Percentiles rank a stretch among this genome's conserved stretches.
phyloP scores from a whole-genome alignment of 1,139 yeast genomes.

The Debaryomycetaceae sp. region DNA sequence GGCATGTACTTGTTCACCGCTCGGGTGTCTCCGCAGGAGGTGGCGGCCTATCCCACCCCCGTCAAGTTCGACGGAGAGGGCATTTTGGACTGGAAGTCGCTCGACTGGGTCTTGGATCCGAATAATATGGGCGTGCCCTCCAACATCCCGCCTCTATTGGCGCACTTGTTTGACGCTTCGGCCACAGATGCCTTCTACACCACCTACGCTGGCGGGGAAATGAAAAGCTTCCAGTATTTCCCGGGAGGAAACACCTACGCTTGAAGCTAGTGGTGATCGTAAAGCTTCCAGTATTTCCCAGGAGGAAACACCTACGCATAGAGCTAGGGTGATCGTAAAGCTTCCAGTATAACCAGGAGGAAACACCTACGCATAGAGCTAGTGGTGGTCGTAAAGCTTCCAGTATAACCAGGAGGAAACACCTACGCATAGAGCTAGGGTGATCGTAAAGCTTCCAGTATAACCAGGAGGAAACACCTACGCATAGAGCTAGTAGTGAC shows the following conservation, averaged over 20 bases:
- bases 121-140: slow-evolving; percentile 37
- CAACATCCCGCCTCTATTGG: slow-evolving; percentile 23
- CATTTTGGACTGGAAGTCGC: slow-evolving; percentile 33
- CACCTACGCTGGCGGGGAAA: slow-evolving; percentile 9
- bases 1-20: slow-evolving; percentile 36
- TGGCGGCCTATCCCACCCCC: slow-evolving; percentile 16
- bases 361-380: slow-evolving; percentile 4
- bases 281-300: slow-evolving; percentile 9
- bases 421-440: slow-evolving; percentile 3
- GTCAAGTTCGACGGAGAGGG: slow-evolving; percentile 24
- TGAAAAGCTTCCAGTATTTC: slow-evolving; percentile 9
- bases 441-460: slow-evolving; percentile 9
- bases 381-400: slow-evolving; percentile 7
- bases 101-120: slow-evolving; percentile 27
- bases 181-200: slow-evolving; percentile 14
- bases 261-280: slow-evolving; percentile 5
- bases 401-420: slow-evolving; percentile 9
- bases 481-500: slow-evolving; percentile 3
- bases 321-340: slow-evolving; percentile 6
- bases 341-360: slow-evolving; percentile 9
- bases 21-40: slow-evolving; percentile 15
- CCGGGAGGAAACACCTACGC: slow-evolving; percentile 8
- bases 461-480: slow-evolving; percentile 7
- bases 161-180: slow-evolving; percentile 13
- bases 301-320: slow-evolving; percentile 6